Evolutionary conservation across 2,329 filamentous ascomycete species (phyloP).

Genomic region (Diaporthe batatas): DNA sequence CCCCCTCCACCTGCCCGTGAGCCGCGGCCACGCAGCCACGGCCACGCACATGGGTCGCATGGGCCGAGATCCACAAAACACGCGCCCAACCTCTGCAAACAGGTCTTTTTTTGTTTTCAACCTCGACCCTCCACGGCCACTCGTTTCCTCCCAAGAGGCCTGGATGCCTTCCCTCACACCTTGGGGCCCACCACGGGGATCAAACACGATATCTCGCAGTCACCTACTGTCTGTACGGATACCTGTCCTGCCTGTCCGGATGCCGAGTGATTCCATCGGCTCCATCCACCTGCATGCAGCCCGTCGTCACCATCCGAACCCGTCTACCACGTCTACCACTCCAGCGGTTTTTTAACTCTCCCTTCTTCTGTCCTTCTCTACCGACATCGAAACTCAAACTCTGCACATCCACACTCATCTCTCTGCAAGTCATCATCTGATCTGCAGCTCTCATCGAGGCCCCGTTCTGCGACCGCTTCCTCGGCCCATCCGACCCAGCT

Average conservation of each 20-base stretch:
- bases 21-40: background rate
- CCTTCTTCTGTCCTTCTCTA: slow-evolving; percentile 3
- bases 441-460: slow-evolving; percentile 20
- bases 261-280: slow-evolving; percentile 24
- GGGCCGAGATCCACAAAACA: slow-evolving; percentile 32
- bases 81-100: slow-evolving; percentile 36
- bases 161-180: slow-evolving; percentile 27
- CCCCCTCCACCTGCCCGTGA: background rate
- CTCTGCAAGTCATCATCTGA: slow-evolving; percentile 34
- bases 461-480: slow-evolving; percentile 24
- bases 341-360: slow-evolving; percentile 30
- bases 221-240: too few species aligned
- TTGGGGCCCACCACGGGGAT: slow-evolving; percentile 19
- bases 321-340: slow-evolving; percentile 13
- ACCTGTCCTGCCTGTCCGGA: too few species aligned
- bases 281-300: slow-evolving; percentile 21
- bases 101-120: slow-evolving; percentile 27
- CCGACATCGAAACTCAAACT: background rate
- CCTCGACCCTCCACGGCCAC: slow-evolving; percentile 33
- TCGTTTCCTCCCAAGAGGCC: slow-evolving; percentile 30
- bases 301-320: slow-evolving; percentile 6
- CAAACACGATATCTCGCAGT: slow-evolving; percentile 25
- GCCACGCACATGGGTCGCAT: background rate
- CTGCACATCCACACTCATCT: slow-evolving; percentile 16
- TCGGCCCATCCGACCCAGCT: slow-evolving; percentile 30